Conservation (phyloP, 176 grass and related monocot species). For the Oryza punctata region DNA sequence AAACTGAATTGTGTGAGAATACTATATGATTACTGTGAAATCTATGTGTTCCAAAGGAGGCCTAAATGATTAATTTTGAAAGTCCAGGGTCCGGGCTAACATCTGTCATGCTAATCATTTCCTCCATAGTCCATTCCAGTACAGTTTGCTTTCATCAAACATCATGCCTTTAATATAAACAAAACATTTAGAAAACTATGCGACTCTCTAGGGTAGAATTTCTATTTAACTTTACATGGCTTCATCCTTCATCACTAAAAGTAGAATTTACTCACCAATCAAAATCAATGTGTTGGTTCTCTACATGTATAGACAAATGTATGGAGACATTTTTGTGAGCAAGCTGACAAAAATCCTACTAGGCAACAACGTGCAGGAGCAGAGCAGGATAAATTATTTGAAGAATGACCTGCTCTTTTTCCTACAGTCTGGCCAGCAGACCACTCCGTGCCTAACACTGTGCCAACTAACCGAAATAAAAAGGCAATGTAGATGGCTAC, state of each 20-base stretch:
- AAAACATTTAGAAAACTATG: not conserved
- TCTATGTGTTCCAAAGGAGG: not conserved
- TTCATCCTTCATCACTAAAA: not conserved
- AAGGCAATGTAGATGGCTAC: not conserved
- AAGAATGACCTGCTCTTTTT: not conserved
- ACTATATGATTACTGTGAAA: no score
- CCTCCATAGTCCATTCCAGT: not conserved
- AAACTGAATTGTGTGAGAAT: no score
- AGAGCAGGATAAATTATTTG: slow-evolving; percentile 1
- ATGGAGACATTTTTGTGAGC: not conserved
- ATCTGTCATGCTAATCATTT: not conserved
- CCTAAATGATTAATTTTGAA: not conserved
- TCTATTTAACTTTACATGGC: not conserved
- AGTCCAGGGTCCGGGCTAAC: no score
- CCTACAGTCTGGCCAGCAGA: not conserved
- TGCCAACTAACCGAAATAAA: not conserved
- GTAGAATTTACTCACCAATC: not conserved
- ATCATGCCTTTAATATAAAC: not conserved
- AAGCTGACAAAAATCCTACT: slow-evolving; percentile 26
- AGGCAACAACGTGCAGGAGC: slow-evolving; percentile 11
- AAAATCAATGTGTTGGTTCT: not conserved
- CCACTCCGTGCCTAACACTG: not conserved
- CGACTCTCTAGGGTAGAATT: not conserved
- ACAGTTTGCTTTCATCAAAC: not conserved
- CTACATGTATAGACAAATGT: not conserved